Evolutionary conservation across 768 basidiomycete species (phyloP), one percentile per base, ranked within the genome.

Genomic region (Pholiota microspora): DNA sequence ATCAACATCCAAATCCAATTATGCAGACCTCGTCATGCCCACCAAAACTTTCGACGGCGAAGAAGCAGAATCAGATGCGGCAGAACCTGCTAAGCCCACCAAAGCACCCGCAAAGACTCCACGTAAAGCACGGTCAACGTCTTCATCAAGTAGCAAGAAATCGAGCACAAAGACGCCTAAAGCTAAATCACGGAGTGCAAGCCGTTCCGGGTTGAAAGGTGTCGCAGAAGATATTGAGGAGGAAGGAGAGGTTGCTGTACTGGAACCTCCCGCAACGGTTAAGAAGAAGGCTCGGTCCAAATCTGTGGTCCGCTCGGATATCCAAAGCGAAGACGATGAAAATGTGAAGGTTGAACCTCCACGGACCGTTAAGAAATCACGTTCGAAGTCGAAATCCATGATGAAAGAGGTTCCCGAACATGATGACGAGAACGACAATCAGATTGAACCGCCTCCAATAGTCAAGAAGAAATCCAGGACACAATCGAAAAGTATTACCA

Each of bases 41-140:
- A 73, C 70, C 7, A 77, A 77, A 63, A 73, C 67, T 3, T 64
- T 73, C 42, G 77, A 78, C 53, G 75, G 73, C 7, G 64, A 67
- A 40, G 68, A 76, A 53, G 66, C 67, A 44, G 63, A 68, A 51
- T 45, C 62, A 55, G 60, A 62, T 51, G 42, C 57, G 4, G 48
- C 32, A 1, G 51, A 57, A 35, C 31, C 54, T 24, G 56, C 61
- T 24, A 62, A 64, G 15, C 31, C 60, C 32, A 40, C 44, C 10
- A 52, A 57, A 24, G 52, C 56, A 28, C 47, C 54, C 13, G 51
- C 62, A 13, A 67, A 64, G 50, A 66, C 62, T 2, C 57, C 62
- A 12, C 60, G 62, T 25, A 70, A 65, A 54, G 55, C 50, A 5
- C 56, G 66, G 10, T 58, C 64, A 15, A 64, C 54, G 15, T 62